Evolutionary conservation across 805 yeast genomes (phyloP).

Genomic region (Metschnikowia santaceciliae): DNA sequence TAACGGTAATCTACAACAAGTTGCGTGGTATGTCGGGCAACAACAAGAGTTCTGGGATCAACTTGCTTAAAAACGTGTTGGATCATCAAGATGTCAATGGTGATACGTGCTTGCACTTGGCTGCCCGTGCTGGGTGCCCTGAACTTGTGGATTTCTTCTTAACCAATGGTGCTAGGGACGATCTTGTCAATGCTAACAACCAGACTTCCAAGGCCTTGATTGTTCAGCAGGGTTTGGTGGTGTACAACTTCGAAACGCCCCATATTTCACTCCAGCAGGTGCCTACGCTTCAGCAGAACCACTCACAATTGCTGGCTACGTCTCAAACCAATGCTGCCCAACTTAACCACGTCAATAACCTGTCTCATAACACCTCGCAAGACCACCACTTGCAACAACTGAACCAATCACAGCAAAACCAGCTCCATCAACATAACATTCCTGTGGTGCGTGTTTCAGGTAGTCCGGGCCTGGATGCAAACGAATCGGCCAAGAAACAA

Average conservation of each 20-base stretch:
- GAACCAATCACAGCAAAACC: not conserved
- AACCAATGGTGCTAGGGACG: conserved; percentile 78
- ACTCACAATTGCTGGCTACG: not conserved
- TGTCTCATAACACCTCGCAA: not conserved
- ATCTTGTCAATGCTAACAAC: conserved; percentile 37
- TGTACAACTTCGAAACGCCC: conserved; percentile 12
- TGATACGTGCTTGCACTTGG: conserved; percentile 80
- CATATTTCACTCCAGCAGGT: not conserved
- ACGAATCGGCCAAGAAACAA: not conserved
- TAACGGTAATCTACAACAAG: conserved; percentile 71
- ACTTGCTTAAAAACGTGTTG: conserved; percentile 56
- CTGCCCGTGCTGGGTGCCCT: conserved; percentile 61
- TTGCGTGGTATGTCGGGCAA: conserved; percentile 45
- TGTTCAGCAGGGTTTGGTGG: conserved; percentile 35
- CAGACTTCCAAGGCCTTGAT: conserved; percentile 44
- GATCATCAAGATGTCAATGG: conserved; percentile 81
- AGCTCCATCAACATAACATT: not conserved
- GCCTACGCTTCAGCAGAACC: conserved; percentile 1
- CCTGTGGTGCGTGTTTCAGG: conserved; percentile 3
- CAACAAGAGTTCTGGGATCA: conserved; percentile 36
- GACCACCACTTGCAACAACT: not conserved
- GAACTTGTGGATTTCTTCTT: conserved; percentile 75
- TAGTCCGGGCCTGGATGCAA: not conserved
- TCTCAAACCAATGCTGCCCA: not conserved
- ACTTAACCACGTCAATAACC: not conserved